A percentile compares a stretch with the other conserved stretches of the same genome.
Evolutionary conservation across 139 green algal species (phyloP).

Genomic region (Chlamydomonas eustigma): DNA sequence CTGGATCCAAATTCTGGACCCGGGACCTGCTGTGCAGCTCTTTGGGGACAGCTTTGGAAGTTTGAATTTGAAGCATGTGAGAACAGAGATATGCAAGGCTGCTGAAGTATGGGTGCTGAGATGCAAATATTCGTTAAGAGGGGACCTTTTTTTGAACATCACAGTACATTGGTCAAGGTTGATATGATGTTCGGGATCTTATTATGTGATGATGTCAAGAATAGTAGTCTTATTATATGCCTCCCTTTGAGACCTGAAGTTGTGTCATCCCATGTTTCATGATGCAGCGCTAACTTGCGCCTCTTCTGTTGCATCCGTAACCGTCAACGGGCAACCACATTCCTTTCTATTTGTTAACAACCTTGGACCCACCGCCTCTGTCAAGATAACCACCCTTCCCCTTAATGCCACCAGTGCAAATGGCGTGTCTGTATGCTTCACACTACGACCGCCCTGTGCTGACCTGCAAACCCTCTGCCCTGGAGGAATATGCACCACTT

Average conservation of each 20-base stretch:
- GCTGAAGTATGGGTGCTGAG: no score
- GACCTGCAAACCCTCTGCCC: not conserved
- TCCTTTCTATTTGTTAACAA: not conserved
- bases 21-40: not conserved
- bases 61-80: not conserved
- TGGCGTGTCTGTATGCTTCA: not conserved
- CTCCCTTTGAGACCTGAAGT: no score
- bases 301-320: not conserved
- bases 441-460: not conserved
- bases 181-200: no score
- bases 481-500: not conserved
- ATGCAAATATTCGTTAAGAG: no score
- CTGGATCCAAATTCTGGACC: not conserved
- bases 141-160: no score
- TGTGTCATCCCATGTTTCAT: no score
- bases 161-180: no score
- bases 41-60: not conserved
- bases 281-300: no score
- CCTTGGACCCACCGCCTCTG: not conserved
- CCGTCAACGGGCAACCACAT: not conserved
- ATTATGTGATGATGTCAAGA: no score
- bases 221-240: no score
- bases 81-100: not conserved
- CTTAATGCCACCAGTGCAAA: not conserved
- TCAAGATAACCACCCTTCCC: not conserved